Evolutionary conservation across 176 grass and related monocot genomes (phyloP).

Genomic region (Rhynchospora breviuscula): DNA sequence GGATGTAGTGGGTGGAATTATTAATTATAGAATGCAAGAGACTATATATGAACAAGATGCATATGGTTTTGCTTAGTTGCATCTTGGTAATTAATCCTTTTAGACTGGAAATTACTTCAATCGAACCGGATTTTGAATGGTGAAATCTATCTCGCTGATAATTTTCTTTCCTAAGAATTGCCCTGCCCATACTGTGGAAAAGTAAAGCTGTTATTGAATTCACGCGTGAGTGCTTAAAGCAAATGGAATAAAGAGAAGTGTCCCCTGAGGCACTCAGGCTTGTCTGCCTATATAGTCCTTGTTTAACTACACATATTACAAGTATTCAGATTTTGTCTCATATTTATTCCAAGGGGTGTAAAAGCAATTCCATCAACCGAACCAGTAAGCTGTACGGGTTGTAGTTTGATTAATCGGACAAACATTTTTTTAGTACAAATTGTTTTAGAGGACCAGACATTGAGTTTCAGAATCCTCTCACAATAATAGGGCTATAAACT

Average conservation of each 20-base stretch:
- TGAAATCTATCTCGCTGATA: background rate
- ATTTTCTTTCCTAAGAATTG: background rate
- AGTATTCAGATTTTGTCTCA: background rate
- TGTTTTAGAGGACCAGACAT: too few relatives aligned
- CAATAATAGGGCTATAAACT: background rate
- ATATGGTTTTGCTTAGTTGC: background rate
- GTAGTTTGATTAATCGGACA: too few relatives aligned
- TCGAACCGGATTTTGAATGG: background rate
- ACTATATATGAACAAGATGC: background rate
- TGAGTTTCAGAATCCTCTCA: too few relatives aligned
- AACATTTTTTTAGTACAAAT: too few relatives aligned
- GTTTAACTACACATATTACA: background rate
- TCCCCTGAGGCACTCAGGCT: background rate
- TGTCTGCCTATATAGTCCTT: background rate
- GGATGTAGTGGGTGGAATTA: background rate
- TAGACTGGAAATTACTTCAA: background rate
- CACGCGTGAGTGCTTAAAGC: conserved; percentile 1
- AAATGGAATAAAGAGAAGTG: background rate
- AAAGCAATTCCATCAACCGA: too few relatives aligned
- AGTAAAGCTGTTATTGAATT: conserved; percentile 11
- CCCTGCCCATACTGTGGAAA: background rate
- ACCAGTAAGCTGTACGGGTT: background rate
- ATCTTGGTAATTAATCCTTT: background rate
- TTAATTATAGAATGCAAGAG: background rate
- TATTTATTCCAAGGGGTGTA: background rate